Percentiles rank a stretch among this genome's conserved stretches.
These are phyloP conservation scores for Agrocybe praecox DNA, from an alignment of 768 basidiomycete species.

Conservation along the genomic window DNA sequence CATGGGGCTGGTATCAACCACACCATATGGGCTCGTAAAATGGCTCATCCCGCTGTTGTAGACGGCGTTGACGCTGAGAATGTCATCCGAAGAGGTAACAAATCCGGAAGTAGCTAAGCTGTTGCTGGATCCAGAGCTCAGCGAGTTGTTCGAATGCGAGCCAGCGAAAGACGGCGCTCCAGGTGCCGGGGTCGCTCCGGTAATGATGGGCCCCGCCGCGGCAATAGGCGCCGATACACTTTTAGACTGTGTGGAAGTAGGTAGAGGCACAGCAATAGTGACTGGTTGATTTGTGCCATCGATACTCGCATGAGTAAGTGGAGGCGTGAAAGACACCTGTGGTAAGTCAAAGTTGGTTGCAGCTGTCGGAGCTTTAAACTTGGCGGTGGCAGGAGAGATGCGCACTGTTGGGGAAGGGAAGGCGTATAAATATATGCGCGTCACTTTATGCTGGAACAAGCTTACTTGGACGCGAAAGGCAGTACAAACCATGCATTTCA, in stretches of 20 bases:
- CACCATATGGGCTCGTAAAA: conserved; percentile 50
- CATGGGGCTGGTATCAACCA: conserved; percentile 30
- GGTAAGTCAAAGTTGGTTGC: conserved; percentile 44
- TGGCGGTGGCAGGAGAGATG: conserved; percentile 88
- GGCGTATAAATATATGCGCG: conserved; percentile 31
- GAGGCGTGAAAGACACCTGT: conserved; percentile 45
- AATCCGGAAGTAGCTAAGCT: conserved; percentile 54
- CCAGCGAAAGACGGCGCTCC: conserved; percentile 52
- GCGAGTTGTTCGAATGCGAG: conserved; percentile 52
- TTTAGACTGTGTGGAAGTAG: conserved; percentile 48
- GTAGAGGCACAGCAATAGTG: conserved; percentile 52
- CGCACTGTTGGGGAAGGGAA: conserved; percentile 59
- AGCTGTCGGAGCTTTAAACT: conserved; percentile 67
- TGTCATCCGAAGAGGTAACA: conserved; percentile 50
- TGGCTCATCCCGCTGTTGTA: conserved; percentile 49
- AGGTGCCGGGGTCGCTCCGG: conserved; percentile 45
- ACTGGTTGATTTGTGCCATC: conserved; percentile 41
- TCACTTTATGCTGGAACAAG: conserved; percentile 14
- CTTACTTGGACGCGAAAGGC: conserved; percentile 86
- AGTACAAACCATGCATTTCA: conserved; percentile 92
- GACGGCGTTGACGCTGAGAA: conserved; percentile 42
- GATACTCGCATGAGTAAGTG: conserved; percentile 19
- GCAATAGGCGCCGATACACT: conserved; percentile 77
- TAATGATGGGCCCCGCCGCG: conserved; percentile 39
- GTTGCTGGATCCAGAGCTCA: conserved; percentile 55